phyloP scores from a whole-genome alignment of 1,284 basidiomycete species.

The Heliocybe sulcata region DNA sequence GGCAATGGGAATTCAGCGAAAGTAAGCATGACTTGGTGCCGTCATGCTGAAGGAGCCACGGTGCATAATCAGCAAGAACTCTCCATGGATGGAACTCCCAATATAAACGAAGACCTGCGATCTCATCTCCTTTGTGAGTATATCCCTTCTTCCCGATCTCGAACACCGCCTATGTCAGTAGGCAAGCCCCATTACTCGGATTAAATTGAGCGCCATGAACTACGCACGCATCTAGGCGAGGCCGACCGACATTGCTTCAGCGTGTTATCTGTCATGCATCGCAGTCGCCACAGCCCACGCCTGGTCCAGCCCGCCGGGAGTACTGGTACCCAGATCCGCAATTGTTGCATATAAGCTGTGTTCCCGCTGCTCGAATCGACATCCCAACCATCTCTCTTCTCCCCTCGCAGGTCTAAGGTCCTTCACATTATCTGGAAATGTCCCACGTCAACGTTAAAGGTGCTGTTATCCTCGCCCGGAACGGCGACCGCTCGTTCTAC shows the following conservation, averaged over 20 bases:
- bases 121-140: background rate
- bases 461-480: constrained; percentile 76
- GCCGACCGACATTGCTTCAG: background rate
- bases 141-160: background rate
- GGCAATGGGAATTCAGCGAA: background rate
- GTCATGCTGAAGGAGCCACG: too few species aligned
- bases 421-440: background rate
- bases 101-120: background rate
- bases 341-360: background rate
- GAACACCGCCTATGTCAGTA: background rate
- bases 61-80: background rate
- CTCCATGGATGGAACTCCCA: background rate
- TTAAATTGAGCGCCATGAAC: background rate
- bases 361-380: background rate
- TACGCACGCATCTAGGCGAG: background rate
- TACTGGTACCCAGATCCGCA: background rate
- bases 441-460: constrained; percentile 49
- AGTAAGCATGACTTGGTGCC: background rate
- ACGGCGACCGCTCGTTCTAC: constrained; percentile 72
- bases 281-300: background rate
- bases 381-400: background rate
- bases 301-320: background rate
- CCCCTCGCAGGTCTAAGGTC: background rate
- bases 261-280: background rate
- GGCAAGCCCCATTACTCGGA: background rate